phyloP scores from a whole-genome alignment of 495 filamentous ascomycete species.

The Thermothielavioides terrestris region DNA sequence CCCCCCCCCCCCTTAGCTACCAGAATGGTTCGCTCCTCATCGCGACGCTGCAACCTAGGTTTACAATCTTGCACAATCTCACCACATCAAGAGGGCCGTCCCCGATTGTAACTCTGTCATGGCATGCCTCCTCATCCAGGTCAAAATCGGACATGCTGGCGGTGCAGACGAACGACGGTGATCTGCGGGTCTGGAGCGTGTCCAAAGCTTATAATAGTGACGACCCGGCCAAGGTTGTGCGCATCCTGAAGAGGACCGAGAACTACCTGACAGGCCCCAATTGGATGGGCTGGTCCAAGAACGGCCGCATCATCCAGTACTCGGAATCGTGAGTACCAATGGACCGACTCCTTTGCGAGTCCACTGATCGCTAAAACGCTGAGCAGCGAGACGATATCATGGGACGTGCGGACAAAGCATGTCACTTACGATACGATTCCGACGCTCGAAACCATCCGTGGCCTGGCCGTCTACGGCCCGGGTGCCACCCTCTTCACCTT shows the following conservation, averaged over 20 bases:
- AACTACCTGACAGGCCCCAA: constrained; percentile 67
- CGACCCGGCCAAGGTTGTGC: constrained; percentile 72
- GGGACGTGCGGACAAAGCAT: constrained; percentile 96
- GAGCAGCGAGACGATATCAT: constrained; percentile 78
- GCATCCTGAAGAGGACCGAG: constrained; percentile 75
- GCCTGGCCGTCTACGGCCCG: constrained; percentile 79
- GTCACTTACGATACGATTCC: constrained; percentile 82
- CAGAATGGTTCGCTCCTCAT: constrained; percentile 92
- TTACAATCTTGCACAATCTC: constrained; percentile 90
- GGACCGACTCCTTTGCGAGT: constrained; percentile 11
- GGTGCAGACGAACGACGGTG: constrained; percentile 82
- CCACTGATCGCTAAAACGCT: constrained; percentile 1
- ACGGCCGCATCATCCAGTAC: constrained; percentile 88
- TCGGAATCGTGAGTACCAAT: constrained; percentile 68
- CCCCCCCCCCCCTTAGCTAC: constrained; percentile 50
- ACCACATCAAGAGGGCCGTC: constrained; percentile 76
- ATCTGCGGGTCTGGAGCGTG: constrained; percentile 94
- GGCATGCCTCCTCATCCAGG: constrained; percentile 94
- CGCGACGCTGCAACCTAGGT: constrained; percentile 78
- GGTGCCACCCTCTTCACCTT: constrained; percentile 89
- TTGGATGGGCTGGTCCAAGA: constrained; percentile 98
- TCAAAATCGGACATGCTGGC: constrained; percentile 99
- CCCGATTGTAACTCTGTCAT: constrained; percentile 80
- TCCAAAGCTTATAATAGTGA: constrained; percentile 71
- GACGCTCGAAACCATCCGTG: constrained; percentile 71